phyloP scores from a whole-genome alignment of 306 rosid genomes.

The Malus sieversii region DNA sequence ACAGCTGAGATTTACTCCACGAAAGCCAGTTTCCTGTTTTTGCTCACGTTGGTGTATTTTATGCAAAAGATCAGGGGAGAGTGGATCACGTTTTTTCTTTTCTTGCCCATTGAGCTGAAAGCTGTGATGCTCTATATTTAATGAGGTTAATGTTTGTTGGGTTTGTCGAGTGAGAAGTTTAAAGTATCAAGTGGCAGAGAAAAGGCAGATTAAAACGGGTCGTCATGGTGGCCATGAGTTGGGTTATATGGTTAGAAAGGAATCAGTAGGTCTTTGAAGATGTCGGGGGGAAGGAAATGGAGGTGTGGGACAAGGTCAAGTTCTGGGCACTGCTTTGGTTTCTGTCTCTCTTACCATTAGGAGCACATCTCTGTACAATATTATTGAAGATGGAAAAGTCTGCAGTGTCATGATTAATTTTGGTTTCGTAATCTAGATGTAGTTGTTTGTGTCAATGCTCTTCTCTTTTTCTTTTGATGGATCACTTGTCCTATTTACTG shows the following conservation, averaged over 20 bases:
- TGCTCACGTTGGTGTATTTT: neutral
- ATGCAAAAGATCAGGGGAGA: neutral
- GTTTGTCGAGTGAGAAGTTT: neutral
- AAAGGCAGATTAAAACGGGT: neutral
- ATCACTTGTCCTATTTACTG: neutral
- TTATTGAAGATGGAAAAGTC: neutral
- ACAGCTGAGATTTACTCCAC: neutral
- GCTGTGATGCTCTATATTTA: neutral
- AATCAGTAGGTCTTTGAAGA: neutral
- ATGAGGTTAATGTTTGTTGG: neutral
- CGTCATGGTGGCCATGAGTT: neutral
- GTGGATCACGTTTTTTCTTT: neutral
- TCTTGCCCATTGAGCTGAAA: neutral
- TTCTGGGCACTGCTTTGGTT: neutral
- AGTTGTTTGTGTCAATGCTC: neutral
- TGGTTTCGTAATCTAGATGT: neutral
- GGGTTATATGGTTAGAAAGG: neutral
- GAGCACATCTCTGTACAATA: neutral
- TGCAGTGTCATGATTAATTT: neutral
- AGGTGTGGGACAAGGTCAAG: neutral
- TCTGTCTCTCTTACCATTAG: neutral
- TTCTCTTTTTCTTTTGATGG: neutral
- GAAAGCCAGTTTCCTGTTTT: neutral
- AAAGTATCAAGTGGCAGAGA: neutral
- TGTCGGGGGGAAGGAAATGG: neutral